phyloP scores from a whole-genome alignment of 2,329 filamentous ascomycete species.

The Coleophoma cylindrospora region DNA sequence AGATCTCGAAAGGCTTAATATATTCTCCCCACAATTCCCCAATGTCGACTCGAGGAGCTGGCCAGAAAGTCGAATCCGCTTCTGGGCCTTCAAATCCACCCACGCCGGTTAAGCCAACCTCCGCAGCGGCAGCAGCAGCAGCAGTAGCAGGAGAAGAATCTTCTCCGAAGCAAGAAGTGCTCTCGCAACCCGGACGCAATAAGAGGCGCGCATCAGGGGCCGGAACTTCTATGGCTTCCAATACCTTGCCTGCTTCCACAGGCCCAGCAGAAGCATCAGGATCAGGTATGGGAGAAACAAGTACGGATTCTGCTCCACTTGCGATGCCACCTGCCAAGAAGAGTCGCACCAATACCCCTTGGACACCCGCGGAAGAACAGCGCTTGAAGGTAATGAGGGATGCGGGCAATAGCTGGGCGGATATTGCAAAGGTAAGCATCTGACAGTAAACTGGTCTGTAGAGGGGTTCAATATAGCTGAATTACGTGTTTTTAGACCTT shows the following conservation, averaged over 20 bases:
- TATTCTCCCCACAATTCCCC: constrained; percentile 6
- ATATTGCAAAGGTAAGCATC: constrained; percentile 82
- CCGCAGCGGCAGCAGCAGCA: constrained; percentile 10
- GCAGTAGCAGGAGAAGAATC: neutral
- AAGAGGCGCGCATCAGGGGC: constrained; percentile 20
- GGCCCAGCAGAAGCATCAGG: constrained; percentile 4
- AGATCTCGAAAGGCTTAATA: too few species aligned
- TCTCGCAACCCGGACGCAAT: constrained; percentile 16
- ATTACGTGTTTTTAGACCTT: constrained; percentile 59
- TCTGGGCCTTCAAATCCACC: constrained; percentile 16
- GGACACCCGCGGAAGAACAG: constrained; percentile 92
- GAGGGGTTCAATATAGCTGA: constrained; percentile 9
- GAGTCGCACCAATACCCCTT: constrained; percentile 96
- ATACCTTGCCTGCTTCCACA: constrained; percentile 6
- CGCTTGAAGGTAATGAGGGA: constrained; percentile 92
- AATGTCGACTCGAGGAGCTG: constrained; percentile 26
- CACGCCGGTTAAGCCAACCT: neutral
- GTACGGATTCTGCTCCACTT: constrained; percentile 30
- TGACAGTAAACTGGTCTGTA: constrained; percentile 3
- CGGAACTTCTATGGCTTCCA: constrained; percentile 9
- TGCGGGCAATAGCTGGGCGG: constrained; percentile 89
- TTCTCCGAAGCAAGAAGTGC: constrained; percentile 14
- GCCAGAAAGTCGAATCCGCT: constrained; percentile 15
- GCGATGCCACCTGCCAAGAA: constrained; percentile 69
- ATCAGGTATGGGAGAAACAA: constrained; percentile 8